Conservation (phyloP, 345 rosid species). For the Aquilaria malaccensis region DNA sequence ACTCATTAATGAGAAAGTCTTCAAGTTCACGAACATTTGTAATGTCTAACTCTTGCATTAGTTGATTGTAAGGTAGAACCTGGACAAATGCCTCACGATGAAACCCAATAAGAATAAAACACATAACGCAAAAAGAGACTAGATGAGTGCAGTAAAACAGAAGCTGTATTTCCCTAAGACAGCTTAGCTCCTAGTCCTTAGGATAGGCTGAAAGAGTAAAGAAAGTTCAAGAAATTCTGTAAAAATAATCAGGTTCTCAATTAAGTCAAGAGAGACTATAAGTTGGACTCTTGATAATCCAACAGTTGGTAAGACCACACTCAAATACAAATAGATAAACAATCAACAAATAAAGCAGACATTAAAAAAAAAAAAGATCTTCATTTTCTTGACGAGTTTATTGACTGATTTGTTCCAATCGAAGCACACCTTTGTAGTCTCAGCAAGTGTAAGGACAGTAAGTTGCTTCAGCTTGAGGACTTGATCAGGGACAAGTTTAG, state of each 20-base stretch:
- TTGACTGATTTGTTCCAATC: background rate
- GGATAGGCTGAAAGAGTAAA: background rate
- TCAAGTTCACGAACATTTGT: constrained; percentile 94
- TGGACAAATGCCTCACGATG: constrained; percentile 16
- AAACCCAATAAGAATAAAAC: constrained; percentile 12
- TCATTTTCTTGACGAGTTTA: background rate
- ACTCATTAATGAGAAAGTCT: constrained; percentile 95
- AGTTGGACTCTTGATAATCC: background rate
- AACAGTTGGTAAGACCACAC: background rate
- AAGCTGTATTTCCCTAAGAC: background rate
- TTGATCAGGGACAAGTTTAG: constrained; percentile 68
- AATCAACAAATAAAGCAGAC: constrained; percentile 5
- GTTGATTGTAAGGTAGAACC: constrained; percentile 82
- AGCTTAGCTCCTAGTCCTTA: background rate
- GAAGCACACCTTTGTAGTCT: constrained; percentile 63
- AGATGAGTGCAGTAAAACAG: background rate
- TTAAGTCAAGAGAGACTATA: background rate
- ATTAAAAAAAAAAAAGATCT: no score
- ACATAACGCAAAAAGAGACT: constrained; percentile 6
- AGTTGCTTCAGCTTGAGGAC: constrained; percentile 88
- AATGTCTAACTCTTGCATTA: constrained; percentile 87
- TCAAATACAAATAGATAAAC: background rate
- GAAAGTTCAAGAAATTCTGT: background rate
- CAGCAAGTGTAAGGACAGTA: constrained; percentile 90
- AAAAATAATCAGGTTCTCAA: background rate